These are phyloP conservation scores for Schizophyllum amplum DNA, from an alignment of 1,284 basidiomycete genomes.

Conservation along the genomic window DNA sequence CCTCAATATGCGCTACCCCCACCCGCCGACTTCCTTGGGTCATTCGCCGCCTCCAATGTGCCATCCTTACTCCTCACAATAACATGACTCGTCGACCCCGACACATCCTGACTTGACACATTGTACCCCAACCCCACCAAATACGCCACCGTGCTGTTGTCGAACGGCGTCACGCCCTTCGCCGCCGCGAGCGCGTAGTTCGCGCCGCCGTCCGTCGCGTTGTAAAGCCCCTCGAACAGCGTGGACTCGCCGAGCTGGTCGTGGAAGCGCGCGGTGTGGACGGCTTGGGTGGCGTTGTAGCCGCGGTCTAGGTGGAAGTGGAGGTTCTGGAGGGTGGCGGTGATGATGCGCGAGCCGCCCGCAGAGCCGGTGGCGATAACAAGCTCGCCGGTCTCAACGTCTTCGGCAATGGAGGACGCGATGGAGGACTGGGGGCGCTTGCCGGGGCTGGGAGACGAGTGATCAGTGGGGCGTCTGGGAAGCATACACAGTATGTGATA, in stretches of 20 bases:
- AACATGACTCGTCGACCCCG: constrained; percentile 13
- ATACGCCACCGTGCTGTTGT: constrained; percentile 16
- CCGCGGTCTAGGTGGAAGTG: constrained; percentile 20
- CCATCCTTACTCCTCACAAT: constrained; percentile 2
- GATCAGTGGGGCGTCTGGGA: neutral
- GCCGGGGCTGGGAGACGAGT: constrained; percentile 8
- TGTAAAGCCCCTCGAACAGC: constrained; percentile 13
- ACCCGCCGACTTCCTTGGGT: constrained; percentile 1
- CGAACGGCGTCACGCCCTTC: constrained; percentile 10
- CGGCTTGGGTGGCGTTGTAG: constrained; percentile 11
- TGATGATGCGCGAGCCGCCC: constrained; percentile 23
- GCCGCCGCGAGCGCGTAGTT: constrained; percentile 1
- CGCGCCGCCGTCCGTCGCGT: neutral
- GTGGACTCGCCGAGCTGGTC: constrained; percentile 19
- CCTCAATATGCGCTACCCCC: neutral
- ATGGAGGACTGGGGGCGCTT: constrained; percentile 23
- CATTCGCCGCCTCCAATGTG: constrained; percentile 1
- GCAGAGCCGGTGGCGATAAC: constrained; percentile 21
- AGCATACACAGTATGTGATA: neutral
- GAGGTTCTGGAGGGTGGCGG: constrained; percentile 22
- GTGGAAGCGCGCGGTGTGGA: constrained; percentile 18
- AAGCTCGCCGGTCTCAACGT: constrained; percentile 19
- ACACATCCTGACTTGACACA: constrained; percentile 12
- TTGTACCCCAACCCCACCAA: constrained; percentile 17
- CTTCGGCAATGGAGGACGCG: constrained; percentile 19